These are phyloP conservation scores for Westerdykella sp. DNA, from an alignment of 2,329 filamentous ascomycete species.

Conservation along the genomic window DNA sequence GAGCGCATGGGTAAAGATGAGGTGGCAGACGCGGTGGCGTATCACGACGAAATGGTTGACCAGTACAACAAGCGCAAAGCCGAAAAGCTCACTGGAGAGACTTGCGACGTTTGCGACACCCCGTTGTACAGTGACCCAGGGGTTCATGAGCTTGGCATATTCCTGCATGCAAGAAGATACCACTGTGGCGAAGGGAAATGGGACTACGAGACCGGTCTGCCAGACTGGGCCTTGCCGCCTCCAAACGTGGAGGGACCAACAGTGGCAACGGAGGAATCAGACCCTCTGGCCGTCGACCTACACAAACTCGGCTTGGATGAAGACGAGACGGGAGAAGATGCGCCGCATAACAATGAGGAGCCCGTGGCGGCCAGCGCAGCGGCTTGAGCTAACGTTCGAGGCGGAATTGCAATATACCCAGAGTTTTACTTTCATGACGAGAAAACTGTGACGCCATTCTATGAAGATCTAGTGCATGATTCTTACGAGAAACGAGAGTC, in stretches of 20 bases:
- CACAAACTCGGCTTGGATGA: conserved; percentile 36
- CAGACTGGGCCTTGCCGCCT: conserved; percentile 81
- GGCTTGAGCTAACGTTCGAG: conserved; percentile 1
- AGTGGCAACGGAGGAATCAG: conserved; percentile 50
- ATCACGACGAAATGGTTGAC: conserved; percentile 90
- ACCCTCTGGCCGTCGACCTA: conserved; percentile 42
- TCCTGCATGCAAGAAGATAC: conserved; percentile 87
- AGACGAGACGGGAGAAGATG: conserved; percentile 5
- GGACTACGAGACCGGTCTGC: conserved; percentile 80
- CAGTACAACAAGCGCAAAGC: conserved; percentile 85
- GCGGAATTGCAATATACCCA: too few species aligned
- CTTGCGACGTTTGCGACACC: conserved; percentile 76
- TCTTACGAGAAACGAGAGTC: too few species aligned
- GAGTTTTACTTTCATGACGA: too few species aligned
- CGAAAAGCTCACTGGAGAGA: conserved; percentile 83
- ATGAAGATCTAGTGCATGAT: too few species aligned
- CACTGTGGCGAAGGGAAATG: conserved; percentile 76
- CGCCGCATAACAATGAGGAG: background rate
- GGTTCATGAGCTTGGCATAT: conserved; percentile 82
- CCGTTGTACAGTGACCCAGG: conserved; percentile 91
- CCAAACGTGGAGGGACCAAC: conserved; percentile 64
- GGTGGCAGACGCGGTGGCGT: conserved; percentile 80
- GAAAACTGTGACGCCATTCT: too few species aligned
- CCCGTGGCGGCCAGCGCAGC: conserved; percentile 6
- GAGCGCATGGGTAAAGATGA: conserved; percentile 92